Base-by-base conservation (phyloP, 208 protist genomes). In the Tritrichomonas musculus region DNA sequence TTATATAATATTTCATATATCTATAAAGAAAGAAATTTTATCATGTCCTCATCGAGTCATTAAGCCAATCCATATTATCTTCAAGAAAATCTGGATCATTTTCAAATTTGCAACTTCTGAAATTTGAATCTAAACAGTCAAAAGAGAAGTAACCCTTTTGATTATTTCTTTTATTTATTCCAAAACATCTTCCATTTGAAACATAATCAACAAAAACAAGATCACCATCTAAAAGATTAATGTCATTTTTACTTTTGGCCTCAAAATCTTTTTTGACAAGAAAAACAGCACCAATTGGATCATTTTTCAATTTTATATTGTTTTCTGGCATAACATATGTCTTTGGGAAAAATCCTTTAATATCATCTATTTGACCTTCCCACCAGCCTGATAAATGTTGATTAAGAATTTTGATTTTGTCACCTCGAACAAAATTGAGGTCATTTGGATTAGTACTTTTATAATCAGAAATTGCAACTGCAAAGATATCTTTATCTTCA, bases 231-330 rank as follows among this genome's bases (percentile, higher is more conserved):
- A 50, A 41, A 8, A 82, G 50, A n/a, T 49, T 0, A 50, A 82
- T 82, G n/a, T 82, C 73, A 50, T 41, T 41, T 22, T 20, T 36
- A 50, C 14, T n/a, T n/a, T 33, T 30, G 5, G 20, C 41, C 11
- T 20, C 50, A 25, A 50, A 82, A 41, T 82, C 73, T 20, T 82
- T 82, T 25, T n/a, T 82, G 41, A 33, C 47, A 1, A 82, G 73
- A 41, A 82, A 82, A 44, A 82, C 73, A 25, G 73, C 73, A 8
- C 73, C 73, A 30, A 82, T 82, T 82, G 73, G 73, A 30, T 82
- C 73, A n/a, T 82, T 82, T 41, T 82, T 82, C 5, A 36, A 33
- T 27, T 47, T 11, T 17, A 47, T 41, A 33, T 47, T 36, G 8
- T 36, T 14, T 25, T 20, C 41, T 33, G 50, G 73, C 30, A 20